Evolutionary conservation across 768 basidiomycete species (phyloP).

Genomic region (Coprinopsis cinerea): DNA sequence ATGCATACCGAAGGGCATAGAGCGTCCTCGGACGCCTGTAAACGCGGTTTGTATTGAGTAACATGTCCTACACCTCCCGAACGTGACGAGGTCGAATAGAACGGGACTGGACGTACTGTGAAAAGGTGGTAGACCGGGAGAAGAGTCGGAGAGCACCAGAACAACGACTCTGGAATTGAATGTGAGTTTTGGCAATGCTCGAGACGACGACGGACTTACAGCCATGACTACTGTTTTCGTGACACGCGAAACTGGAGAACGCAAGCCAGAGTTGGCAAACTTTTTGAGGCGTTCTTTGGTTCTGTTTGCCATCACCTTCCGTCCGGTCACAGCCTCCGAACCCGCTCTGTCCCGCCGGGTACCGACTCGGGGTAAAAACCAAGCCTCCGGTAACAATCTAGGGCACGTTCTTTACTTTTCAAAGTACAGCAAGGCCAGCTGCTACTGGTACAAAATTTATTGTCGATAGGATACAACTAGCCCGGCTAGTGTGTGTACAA

Average conservation of each 20-base stretch:
- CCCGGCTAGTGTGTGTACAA: too few species aligned
- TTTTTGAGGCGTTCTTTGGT: conserved; percentile 32
- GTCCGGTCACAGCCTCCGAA: neutral
- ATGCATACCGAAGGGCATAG: conserved; percentile 46
- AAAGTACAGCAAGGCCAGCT: too few species aligned
- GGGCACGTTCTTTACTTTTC: too few species aligned
- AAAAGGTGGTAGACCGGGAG: conserved; percentile 32
- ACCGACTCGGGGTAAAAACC: too few species aligned
- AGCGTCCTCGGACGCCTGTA: conserved; percentile 33
- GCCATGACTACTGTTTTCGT: conserved; percentile 29
- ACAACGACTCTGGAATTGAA: conserved; percentile 36
- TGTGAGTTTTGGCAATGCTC: conserved; percentile 2
- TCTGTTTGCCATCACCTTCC: conserved; percentile 20
- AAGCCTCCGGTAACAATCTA: too few species aligned
- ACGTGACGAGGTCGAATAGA: conserved; percentile 1
- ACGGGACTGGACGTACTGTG: conserved; percentile 28
- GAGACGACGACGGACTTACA: conserved; percentile 25
- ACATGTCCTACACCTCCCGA: conserved; percentile 3
- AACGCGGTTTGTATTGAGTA: conserved; percentile 4
- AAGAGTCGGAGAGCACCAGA: conserved; percentile 34
- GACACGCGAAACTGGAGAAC: conserved; percentile 18
- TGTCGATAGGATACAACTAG: too few species aligned
- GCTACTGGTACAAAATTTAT: too few species aligned
- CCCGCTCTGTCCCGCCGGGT: too few species aligned
- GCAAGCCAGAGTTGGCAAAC: conserved; percentile 22